Base-by-base conservation (phyloP, 2,329 filamentous ascomycete species). In the Teratosphaeriaceae sp. region DNA sequence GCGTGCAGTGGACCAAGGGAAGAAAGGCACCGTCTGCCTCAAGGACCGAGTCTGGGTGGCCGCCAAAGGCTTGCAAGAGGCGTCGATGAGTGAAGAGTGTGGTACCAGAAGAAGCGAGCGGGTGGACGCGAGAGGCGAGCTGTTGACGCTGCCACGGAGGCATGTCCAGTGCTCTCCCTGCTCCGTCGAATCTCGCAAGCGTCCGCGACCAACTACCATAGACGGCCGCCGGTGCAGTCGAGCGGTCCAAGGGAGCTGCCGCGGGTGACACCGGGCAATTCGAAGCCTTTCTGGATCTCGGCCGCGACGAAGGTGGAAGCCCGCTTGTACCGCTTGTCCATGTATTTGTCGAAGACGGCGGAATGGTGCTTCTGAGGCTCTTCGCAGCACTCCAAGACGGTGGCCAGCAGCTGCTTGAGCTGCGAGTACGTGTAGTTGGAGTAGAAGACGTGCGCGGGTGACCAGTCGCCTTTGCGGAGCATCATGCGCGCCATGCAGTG, bases 271-370 rank as follows among this genome's bases (percentile, higher is more conserved):
- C 50, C 48, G 19, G 74, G 70, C 41, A 81, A 64, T 36, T 64
- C 59, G 60, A 82, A 82, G 40, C 75, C 76, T 51, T 75, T 77
- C 45, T 71, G 67, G 50, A 96, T 72, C 63, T 90, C 84, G 15
- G 72, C 73, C 62, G 89, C 80, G 43, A 95, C 90, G 54, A 85
- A 88, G 16, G 79, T 68, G 15, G 92, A 86, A 8, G 87, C 86
- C 43, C 82, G 78, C 73, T 94, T 94, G 73, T 88, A 97, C 41
- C 85, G 80, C 61, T 83, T 85, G 63, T 94, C 85, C 27, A 79
- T 75, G 67, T 96, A 98, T 67, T 98, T 98, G 43, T 95, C 87
- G 60, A 79, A 96, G 31, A 98, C 84, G 6, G 88, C 87, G 21
- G 73, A 68, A 62, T 98, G 92, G 61, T 98, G 92, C 57, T 82